phyloP scores from a whole-genome alignment of 495 filamentous ascomycete genomes.

The Pseudevernia furfuracea region DNA sequence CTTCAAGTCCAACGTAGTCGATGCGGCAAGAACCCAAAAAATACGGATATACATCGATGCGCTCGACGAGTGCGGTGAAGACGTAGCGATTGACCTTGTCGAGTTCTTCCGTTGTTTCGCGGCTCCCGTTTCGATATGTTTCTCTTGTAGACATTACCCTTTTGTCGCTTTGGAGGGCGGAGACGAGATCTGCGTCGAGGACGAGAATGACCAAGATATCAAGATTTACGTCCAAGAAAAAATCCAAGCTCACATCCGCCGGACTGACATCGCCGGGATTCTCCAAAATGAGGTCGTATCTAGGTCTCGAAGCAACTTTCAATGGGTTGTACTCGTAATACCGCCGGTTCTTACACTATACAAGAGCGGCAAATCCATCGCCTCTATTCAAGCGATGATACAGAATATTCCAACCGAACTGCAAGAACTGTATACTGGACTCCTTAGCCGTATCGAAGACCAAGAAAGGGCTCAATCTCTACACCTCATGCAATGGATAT shows the following conservation, averaged over 20 bases:
- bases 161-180: background rate
- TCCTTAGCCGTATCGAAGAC: background rate
- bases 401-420: background rate
- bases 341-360: background rate
- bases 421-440: background rate
- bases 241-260: background rate
- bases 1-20: background rate
- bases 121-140: background rate
- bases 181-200: background rate
- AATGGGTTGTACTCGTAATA: background rate
- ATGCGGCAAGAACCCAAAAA: background rate
- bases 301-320: background rate
- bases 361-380: background rate
- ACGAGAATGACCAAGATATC: background rate
- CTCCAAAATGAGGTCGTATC: background rate
- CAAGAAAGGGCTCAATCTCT: background rate
- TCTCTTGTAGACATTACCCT: conserved; percentile 7
- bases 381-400: background rate
- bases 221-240: background rate
- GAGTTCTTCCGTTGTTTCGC: background rate
- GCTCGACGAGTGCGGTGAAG: conserved; percentile 3
- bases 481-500: background rate
- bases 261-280: background rate
- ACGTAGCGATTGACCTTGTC: background rate
- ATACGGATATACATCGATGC: conserved; percentile 9